Evolutionary conservation across 306 rosid species (phyloP), one percentile per base, ranked within the genome.

Genomic region (Amphicarpaea edgeworthii): DNA sequence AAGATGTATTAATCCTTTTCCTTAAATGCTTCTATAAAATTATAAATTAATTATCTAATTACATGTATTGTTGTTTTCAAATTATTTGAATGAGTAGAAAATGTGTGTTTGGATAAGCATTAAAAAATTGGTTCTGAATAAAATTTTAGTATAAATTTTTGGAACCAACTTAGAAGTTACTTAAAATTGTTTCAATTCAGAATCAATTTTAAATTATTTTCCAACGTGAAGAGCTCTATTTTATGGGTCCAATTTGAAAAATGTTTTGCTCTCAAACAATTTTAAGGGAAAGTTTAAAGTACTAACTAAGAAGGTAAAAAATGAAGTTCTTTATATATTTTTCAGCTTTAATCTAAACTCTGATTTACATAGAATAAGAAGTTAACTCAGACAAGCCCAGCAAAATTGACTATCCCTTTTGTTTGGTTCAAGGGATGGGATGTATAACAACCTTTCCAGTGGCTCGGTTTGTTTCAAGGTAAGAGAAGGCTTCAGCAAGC

Each of bases 401-500:
- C 85, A 82, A 88, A 85, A 86, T 53, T 84, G 61, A 21, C 34
- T 34, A 53, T 30, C 15, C 28, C 17, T 24, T 63, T 28, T 1
- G 5, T 17, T 53, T 41, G 43, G 28, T 75, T 90, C 84, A 91
- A 43, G 96, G 91, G 75, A 95, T 92, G 63, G 97, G 96, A 72
- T 89, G 86, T 55, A 92, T 75, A n/a, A 95, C 91, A 16, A 92
- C 91, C 84, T 95, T 92, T 8, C 98, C 97, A 0, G 87, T 75
- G 30, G 99, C 97, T 78, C 90, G 58, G 81, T 82, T 85, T 16
- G 91, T 90, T 82, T 92, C 97, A 41, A 95, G 82, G 77, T 95
- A 89, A 47, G 97, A 85, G 97, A 95, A 95, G 55, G 99, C 99
- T 75, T 90, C 97, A 4, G n/a, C 92, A n/a, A 95, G 76, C 85